A percentile compares a stretch with the other conserved stretches of the same genome.
Evolutionary conservation across 2,329 filamentous ascomycete species (phyloP).

Genomic region (Aspergillus pseudotamarii): DNA sequence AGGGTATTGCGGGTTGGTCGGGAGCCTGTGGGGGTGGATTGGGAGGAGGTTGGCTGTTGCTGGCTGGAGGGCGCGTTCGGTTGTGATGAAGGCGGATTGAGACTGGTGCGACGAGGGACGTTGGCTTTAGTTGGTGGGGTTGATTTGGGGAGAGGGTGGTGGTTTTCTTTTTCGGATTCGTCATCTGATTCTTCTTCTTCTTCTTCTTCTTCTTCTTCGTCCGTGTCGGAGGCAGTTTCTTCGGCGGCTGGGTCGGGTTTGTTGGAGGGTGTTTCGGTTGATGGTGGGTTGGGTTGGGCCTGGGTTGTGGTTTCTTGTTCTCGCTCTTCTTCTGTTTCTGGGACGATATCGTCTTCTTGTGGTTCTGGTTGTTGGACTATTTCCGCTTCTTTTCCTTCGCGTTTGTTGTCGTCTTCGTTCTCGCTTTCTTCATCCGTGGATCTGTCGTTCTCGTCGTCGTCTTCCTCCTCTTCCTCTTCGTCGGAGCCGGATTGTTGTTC

Average conservation of each 20-base stretch:
- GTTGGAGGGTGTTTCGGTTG: neutral
- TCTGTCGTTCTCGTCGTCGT: neutral
- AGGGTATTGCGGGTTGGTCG: neutral
- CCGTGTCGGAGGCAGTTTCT: neutral
- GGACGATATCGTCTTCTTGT: neutral
- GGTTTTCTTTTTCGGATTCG: neutral
- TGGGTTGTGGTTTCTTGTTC: neutral
- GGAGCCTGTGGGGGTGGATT: neutral
- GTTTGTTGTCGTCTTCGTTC: neutral
- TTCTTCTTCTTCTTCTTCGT: neutral
- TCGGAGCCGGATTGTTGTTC: neutral
- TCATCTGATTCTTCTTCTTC: neutral
- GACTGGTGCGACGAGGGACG: neutral
- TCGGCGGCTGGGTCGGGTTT: neutral
- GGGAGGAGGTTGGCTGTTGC: constrained; percentile 6
- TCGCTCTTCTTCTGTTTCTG: neutral
- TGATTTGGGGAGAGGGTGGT: neutral
- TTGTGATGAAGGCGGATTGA: neutral
- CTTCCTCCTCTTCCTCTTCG: neutral
- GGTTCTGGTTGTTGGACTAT: neutral
- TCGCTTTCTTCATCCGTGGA: neutral
- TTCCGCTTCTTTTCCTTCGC: neutral
- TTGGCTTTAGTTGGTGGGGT: neutral
- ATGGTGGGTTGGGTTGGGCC: neutral
- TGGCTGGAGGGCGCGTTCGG: neutral